Percentiles rank a stretch among this genome's conserved stretches.
Evolutionary conservation across 1,284 basidiomycete genomes (phyloP).

Genomic region (Schizophyllum amplum): DNA sequence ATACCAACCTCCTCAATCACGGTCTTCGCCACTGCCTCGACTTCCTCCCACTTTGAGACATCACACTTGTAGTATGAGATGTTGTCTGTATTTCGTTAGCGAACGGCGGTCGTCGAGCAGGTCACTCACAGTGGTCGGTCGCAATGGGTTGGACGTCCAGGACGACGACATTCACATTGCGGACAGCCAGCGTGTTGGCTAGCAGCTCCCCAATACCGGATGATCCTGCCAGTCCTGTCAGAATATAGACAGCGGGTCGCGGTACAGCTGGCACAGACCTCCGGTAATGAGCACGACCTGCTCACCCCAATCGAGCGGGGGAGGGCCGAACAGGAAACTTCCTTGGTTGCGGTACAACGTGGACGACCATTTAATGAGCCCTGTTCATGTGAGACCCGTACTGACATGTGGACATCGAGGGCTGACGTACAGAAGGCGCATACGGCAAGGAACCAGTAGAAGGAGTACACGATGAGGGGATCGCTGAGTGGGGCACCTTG

Average conservation of each 20-base stretch:
- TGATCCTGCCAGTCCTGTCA: constrained; percentile 45
- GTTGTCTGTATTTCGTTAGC: constrained; percentile 43
- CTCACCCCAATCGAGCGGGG: constrained; percentile 69
- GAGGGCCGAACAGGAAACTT: constrained; percentile 50
- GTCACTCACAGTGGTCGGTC: constrained; percentile 61
- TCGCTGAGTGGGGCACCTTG: constrained; percentile 50
- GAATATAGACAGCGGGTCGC: neutral
- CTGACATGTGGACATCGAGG: neutral
- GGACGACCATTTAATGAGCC: constrained; percentile 63
- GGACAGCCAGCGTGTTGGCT: constrained; percentile 74
- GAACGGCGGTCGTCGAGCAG: constrained; percentile 4
- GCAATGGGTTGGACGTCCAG: constrained; percentile 74
- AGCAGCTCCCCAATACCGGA: constrained; percentile 85
- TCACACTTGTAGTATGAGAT: constrained; percentile 83
- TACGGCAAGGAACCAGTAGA: constrained; percentile 46
- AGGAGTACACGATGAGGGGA: constrained; percentile 40
- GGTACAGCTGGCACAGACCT: constrained; percentile 38
- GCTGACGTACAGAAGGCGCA: constrained; percentile 56
- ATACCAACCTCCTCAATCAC: constrained; percentile 65
- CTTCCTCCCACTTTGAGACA: constrained; percentile 80
- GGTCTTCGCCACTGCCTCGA: constrained; percentile 60
- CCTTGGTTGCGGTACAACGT: constrained; percentile 67
- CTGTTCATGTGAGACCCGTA: constrained; percentile 26
- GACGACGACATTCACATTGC: constrained; percentile 78
- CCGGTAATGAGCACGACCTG: constrained; percentile 88